Percentiles rank a stretch among this genome's conserved stretches.
Conservation (phyloP, 495 filamentous ascomycete species). For the Choiromyces venosus region DNA sequence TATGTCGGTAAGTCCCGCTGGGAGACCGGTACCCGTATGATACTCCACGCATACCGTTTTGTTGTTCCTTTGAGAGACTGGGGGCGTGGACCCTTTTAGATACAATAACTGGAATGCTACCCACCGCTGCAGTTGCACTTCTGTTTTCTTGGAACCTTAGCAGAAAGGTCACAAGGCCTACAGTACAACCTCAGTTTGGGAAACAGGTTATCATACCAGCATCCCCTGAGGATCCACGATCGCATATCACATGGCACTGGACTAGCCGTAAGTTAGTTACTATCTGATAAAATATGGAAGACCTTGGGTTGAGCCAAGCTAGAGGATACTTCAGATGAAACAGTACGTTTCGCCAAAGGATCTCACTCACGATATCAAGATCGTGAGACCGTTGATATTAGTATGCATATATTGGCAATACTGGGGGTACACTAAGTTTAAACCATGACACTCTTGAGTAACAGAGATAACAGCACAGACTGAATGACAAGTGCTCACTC, state of each 20-base stretch:
- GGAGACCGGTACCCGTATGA: background rate
- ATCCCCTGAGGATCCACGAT: background rate
- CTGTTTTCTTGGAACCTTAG: background rate
- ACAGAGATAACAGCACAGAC: too few species aligned
- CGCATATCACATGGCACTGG: background rate
- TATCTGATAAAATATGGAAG: background rate
- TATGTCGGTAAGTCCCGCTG: background rate
- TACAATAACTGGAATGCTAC: background rate
- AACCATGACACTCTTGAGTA: too few species aligned
- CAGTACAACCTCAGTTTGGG: background rate
- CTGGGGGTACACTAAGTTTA: too few species aligned
- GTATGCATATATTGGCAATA: too few species aligned
- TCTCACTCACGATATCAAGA: too few species aligned
- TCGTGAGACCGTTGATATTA: too few species aligned
- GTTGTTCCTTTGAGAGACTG: background rate
- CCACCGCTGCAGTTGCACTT: background rate
- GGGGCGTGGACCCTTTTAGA: background rate
- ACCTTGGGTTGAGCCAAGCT: background rate
- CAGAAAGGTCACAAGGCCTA: background rate
- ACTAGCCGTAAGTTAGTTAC: background rate
- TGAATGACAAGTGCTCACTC: too few species aligned
- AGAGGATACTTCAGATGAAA: background rate
- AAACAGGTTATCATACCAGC: background rate
- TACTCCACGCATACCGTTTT: background rate
- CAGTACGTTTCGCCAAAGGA: too few species aligned